These are phyloP conservation scores for Nemania bipapillata DNA, from an alignment of 2,329 filamentous ascomycete species.

Conservation along the genomic window DNA sequence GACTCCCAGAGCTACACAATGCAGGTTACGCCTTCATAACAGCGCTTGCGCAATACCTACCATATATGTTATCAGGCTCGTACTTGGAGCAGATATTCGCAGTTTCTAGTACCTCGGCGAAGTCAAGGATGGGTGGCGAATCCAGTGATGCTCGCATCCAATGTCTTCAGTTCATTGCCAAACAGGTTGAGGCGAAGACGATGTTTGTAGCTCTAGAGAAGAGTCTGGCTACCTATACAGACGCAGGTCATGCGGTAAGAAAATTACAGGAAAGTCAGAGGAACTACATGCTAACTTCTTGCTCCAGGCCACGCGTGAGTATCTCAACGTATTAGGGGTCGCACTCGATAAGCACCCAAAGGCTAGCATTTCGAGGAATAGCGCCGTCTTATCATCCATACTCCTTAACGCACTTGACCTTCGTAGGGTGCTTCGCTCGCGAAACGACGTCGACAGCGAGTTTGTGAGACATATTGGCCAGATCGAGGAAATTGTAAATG, in stretches of 20 bases:
- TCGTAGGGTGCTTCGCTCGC: slow-evolving; percentile 65
- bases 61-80: slow-evolving; percentile 84
- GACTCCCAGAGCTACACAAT: slow-evolving; percentile 76
- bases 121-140: slow-evolving; percentile 68
- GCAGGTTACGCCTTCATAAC: slow-evolving; percentile 83
- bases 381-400: slow-evolving; percentile 73
- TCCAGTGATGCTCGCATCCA: slow-evolving; percentile 72
- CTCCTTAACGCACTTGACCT: slow-evolving; percentile 72
- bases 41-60: slow-evolving; percentile 81
- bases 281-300: slow-evolving; percentile 47
- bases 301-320: slow-evolving; percentile 74
- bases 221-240: slow-evolving; percentile 75
- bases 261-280: background rate
- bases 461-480: slow-evolving; percentile 63
- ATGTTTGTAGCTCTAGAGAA: slow-evolving; percentile 77
- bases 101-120: slow-evolving; percentile 77
- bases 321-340: slow-evolving; percentile 74
- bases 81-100: slow-evolving; percentile 78
- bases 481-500: slow-evolving; percentile 73
- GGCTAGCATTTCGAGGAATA: slow-evolving; percentile 78
- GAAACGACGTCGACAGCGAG: slow-evolving; percentile 57
- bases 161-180: slow-evolving; percentile 79
- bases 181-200: slow-evolving; percentile 79
- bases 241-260: slow-evolving; percentile 70
- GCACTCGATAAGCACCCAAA: slow-evolving; percentile 83